Evolutionary conservation across 108 stramenopile species (phyloP), one percentile per base, ranked within the genome.

Genomic region (Nitzschia sp.): DNA sequence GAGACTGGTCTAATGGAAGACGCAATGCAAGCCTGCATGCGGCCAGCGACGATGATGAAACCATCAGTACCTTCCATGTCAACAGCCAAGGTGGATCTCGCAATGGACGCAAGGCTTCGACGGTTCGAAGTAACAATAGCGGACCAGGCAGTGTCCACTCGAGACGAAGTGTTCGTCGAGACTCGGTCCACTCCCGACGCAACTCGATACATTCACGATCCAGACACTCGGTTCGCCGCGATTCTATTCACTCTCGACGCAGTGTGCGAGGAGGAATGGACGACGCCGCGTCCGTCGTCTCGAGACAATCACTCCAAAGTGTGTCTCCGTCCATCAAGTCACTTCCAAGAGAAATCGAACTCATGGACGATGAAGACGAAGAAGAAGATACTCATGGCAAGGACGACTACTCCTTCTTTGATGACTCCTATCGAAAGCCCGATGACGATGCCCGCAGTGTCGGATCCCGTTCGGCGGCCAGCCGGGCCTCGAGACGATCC

Each of bases 331-430:
- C 68, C 56, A 76, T 82, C 59, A 82, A 82, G 62, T 69, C 71
- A 29, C 61, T 82, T 17, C 81, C 81, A 19, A 71, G 81, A n/a
- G 81, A 82, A 46, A 77, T 82, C 44, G 76, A 82, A 58, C 72
- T 82, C 48, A 77, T 70, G 52, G 81, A 77, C 28, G 81, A 82
- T 52, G 80, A 76, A 34, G 81, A 82, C 57, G 80, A 76, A 34
- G 79, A 80, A 63, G 72, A 82, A 27, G 46, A n/a, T 8, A 34
- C 35, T 4, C 62, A 72, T 26, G 65, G 57, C 22, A 63, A 68
- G 53, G 74, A 75, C 45, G 74, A 75, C 31, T 54, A 58, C 46
- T 67, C 60, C 55, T 75, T 62, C 60, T 75, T 68, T 52, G 68
- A 76, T 23, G 75, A 76, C 36, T 63, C 53, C 30, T 71, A 71